phyloP scores from a whole-genome alignment of 1,284 basidiomycete genomes.

The Sporisorium graminicola region DNA sequence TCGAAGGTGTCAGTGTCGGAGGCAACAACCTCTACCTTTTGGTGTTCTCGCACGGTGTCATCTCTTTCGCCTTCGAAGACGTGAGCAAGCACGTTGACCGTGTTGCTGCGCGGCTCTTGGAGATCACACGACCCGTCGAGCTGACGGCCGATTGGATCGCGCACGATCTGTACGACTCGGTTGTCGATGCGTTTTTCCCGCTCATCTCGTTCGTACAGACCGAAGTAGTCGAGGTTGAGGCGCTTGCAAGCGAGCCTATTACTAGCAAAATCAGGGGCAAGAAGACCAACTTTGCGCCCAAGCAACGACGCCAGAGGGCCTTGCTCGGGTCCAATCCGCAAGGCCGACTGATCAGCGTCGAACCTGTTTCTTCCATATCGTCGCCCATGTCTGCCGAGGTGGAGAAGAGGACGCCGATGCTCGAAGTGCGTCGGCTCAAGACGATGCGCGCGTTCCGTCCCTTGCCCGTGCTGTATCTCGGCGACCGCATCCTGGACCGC shows the following conservation, averaged over 20 bases:
- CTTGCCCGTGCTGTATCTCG: constrained; percentile 25
- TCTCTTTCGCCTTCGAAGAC: constrained; percentile 92
- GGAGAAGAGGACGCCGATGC: constrained; percentile 48
- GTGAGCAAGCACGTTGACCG: constrained; percentile 86
- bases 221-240: constrained; percentile 73
- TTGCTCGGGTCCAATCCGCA: constrained; percentile 43
- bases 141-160: constrained; percentile 82
- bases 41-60: constrained; percentile 89
- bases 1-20: constrained; percentile 77
- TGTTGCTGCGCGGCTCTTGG: constrained; percentile 79
- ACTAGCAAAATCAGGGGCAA: constrained; percentile 18
- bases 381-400: constrained; percentile 22
- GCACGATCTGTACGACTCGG: constrained; percentile 90
- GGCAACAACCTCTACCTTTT: constrained; percentile 89
- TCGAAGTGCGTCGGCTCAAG: constrained; percentile 50
- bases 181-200: constrained; percentile 94
- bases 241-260: constrained; percentile 35
- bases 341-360: constrained; percentile 49
- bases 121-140: constrained; percentile 56
- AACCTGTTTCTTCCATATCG: constrained; percentile 25
- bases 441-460: constrained; percentile 29
- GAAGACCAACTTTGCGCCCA: constrained; percentile 47
- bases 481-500: constrained; percentile 22
- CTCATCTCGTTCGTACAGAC: constrained; percentile 84
- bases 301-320: constrained; percentile 45